Evolutionary conservation across 208 protist genomes (phyloP), one percentile per base, ranked within the genome.

Genomic region (Strigomonas culicis): DNA sequence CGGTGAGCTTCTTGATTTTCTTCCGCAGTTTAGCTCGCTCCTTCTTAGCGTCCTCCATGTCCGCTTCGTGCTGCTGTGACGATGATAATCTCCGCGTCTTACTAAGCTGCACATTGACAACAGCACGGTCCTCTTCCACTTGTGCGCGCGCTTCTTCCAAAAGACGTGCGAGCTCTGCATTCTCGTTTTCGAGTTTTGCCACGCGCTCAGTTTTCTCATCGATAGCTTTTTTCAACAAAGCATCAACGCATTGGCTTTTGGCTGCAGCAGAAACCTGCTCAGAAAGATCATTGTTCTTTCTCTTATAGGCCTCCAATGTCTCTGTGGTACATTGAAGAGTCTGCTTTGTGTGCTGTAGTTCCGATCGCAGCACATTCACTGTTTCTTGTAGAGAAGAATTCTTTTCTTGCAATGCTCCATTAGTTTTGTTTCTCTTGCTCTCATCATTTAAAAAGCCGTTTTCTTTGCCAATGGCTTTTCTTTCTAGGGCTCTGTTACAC

Each of bases 11-110:
- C 60, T 80, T 83, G 17, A 73, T 34, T 25, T 74, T 74, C 34
- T 74, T 79, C 58, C 84, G 79, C 34, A 68, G 41, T 28, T 73
- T 82, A 32, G 72, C 81, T 13, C 76, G 22, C 7, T 85, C 74
- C 55, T 73, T 75, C 7, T 73, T 70, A 7, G 31, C 28, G 17
- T 50, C 64, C 19, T 63, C 63, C 44, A 32, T 25, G 11, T 49
- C 31, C 8, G 51, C 21, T 25, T 50, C 41, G 7, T 41, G 24
- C 39, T 30, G 41, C 21, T 84, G 59, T n/a, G 17, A 43, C 47
- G 60, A 32, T 7, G 53, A 52, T 1, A 66, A 65, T 41, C 57
- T 61, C n/a, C 47, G 21, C 41, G 21, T 24, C 46, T 66, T 66
- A 13, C 67, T 68, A 19, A 13, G 28, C 24, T 41, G 65, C 19